Evolutionary conservation across 108 stramenopile genomes (phyloP).

Genomic region (Ochromonas danica): DNA sequence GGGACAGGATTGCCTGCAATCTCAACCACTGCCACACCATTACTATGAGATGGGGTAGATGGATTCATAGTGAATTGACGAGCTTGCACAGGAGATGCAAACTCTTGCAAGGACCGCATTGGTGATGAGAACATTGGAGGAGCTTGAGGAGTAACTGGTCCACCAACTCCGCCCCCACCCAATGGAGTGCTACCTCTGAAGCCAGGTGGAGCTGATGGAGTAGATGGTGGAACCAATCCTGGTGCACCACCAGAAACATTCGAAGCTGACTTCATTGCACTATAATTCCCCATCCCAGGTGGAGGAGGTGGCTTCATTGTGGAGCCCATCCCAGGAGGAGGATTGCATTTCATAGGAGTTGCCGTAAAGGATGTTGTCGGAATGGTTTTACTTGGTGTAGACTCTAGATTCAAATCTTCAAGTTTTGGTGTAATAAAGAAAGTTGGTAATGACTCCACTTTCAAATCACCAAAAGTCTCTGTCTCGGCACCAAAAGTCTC

Average conservation of each 20-base stretch:
- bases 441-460: neutral
- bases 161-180: too few relatives aligned
- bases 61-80: neutral
- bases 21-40: neutral
- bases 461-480: neutral
- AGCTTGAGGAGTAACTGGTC: too few relatives aligned
- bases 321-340: neutral
- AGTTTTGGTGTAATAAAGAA: neutral
- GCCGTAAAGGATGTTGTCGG: neutral
- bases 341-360: neutral
- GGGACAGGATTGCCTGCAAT: neutral
- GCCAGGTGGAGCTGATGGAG: too few relatives aligned
- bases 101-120: too few relatives aligned
- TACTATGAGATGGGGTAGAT: neutral
- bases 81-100: too few relatives aligned
- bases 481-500: too few relatives aligned
- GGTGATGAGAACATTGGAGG: too few relatives aligned
- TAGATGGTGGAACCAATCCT: too few relatives aligned
- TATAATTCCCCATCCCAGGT: neutral
- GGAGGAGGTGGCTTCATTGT: neutral
- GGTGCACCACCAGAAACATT: neutral
- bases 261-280: neutral
- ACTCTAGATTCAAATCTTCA: neutral
- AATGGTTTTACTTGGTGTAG: neutral
- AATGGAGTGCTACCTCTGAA: too few relatives aligned